Conservation (phyloP, 2,329 filamentous ascomycete species). For the Allantophomopsis cytisporea region DNA sequence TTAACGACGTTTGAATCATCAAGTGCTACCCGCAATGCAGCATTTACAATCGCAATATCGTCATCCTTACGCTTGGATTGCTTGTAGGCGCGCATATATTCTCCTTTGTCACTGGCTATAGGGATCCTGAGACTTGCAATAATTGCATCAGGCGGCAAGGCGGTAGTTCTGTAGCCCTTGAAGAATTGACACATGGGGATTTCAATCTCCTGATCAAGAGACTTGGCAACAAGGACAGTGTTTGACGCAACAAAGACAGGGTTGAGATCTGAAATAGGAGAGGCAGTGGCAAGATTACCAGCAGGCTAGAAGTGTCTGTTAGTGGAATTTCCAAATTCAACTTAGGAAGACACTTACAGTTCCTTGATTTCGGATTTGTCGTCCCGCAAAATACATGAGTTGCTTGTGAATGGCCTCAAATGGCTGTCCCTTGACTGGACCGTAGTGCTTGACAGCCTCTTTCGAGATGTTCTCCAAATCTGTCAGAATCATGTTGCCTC, state of each 20-base stretch:
- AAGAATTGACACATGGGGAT: slow-evolving; percentile 93
- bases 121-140: slow-evolving; percentile 84
- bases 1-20: slow-evolving; percentile 56
- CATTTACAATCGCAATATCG: slow-evolving; percentile 94
- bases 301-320: slow-evolving; percentile 37
- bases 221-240: slow-evolving; percentile 69
- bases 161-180: slow-evolving; percentile 78
- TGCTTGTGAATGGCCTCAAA: slow-evolving; percentile 91
- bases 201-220: slow-evolving; percentile 56
- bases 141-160: slow-evolving; percentile 67
- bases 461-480: slow-evolving; percentile 79
- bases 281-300: slow-evolving; percentile 87
- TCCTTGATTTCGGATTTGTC: slow-evolving; percentile 95
- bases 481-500: slow-evolving; percentile 83
- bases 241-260: slow-evolving; percentile 85
- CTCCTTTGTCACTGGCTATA: slow-evolving; percentile 56
- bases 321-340: too few species aligned
- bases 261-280: slow-evolving; percentile 89
- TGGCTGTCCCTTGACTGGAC: slow-evolving; percentile 46
- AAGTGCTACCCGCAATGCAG: slow-evolving; percentile 64
- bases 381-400: slow-evolving; percentile 83
- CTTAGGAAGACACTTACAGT: slow-evolving; percentile 27
- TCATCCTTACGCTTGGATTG: slow-evolving; percentile 96
- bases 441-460: slow-evolving; percentile 69
- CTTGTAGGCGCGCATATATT: slow-evolving; percentile 85